phyloP scores from a whole-genome alignment of 495 filamentous ascomycete genomes.

The Hyaloscypha hepaticicola region DNA sequence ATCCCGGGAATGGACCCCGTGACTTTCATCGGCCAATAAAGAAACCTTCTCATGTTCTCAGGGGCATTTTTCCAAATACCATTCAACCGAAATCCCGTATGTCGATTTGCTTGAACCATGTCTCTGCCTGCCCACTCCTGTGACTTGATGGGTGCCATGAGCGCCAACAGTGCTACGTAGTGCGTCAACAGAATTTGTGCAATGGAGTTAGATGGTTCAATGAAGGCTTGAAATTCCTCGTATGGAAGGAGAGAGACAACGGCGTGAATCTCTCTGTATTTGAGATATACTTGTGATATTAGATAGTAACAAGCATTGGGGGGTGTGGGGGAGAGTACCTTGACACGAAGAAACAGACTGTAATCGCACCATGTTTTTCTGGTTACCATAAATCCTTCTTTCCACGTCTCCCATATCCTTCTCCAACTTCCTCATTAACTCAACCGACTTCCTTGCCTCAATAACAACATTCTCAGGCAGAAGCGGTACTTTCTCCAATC shows the following conservation, averaged over 20 bases:
- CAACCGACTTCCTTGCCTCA: background rate
- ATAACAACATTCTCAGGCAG: background rate
- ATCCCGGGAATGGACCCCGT: background rate
- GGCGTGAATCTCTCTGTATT: background rate
- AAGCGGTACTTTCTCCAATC: background rate
- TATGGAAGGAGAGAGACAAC: background rate
- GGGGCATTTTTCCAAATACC: background rate
- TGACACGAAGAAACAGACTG: background rate
- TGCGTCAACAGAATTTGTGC: background rate
- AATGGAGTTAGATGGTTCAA: background rate
- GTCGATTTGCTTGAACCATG: background rate
- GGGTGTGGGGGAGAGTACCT: background rate
- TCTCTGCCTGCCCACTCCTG: slow-evolving; percentile 2
- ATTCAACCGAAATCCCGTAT: background rate
- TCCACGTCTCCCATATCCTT: background rate
- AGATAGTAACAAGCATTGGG: background rate
- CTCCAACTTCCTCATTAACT: background rate
- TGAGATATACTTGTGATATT: background rate
- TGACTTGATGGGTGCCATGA: background rate
- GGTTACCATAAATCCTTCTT: background rate
- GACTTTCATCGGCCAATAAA: slow-evolving; percentile 10
- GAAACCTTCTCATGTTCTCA: background rate
- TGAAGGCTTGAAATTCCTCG: background rate
- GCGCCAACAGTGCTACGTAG: background rate
- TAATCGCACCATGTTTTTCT: background rate